Conservation (phyloP, 495 filamentous ascomycete genomes). For the Extremus antarcticus region DNA sequence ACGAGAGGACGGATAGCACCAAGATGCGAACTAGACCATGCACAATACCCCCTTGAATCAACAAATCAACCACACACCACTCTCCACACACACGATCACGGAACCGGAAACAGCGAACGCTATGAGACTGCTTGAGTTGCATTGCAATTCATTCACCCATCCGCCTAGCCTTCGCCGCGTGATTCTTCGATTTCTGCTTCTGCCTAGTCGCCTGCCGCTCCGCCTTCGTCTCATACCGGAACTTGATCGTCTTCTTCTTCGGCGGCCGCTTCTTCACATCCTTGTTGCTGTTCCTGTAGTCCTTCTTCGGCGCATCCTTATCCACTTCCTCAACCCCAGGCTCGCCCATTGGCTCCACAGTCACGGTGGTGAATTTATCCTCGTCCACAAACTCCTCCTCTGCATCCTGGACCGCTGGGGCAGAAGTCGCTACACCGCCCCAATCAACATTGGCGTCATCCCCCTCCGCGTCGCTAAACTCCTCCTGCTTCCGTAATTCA, state of each 20-base stretch:
- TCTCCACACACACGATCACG: no score
- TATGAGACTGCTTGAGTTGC: not conserved
- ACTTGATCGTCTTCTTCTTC: conserved; percentile 79
- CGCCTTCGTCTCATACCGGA: conserved; percentile 78
- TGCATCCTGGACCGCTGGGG: conserved; percentile 30
- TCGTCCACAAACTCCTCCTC: conserved; percentile 96
- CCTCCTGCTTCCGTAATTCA: conserved; percentile 39
- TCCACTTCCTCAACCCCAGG: conserved; percentile 21
- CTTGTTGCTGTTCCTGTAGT: conserved; percentile 7
- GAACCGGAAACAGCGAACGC: no score
- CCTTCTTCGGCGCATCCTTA: conserved; percentile 1
- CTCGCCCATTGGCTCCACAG: conserved; percentile 65
- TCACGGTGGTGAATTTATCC: conserved; percentile 88
- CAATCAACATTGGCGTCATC: conserved; percentile 41
- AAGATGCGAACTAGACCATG: not conserved
- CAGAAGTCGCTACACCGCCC: conserved; percentile 46
- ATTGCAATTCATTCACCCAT: conserved; percentile 3
- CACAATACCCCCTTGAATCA: conserved; percentile 5
- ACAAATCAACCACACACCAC: not conserved
- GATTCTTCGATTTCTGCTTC: conserved; percentile 55
- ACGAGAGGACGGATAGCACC: not conserved
- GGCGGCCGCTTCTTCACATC: conserved; percentile 26
- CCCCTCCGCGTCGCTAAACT: conserved; percentile 35
- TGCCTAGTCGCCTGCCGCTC: conserved; percentile 56
- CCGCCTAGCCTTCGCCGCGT: conserved; percentile 27